phyloP scores from a whole-genome alignment of 331 rosid genomes.

The Saraca asoca region DNA sequence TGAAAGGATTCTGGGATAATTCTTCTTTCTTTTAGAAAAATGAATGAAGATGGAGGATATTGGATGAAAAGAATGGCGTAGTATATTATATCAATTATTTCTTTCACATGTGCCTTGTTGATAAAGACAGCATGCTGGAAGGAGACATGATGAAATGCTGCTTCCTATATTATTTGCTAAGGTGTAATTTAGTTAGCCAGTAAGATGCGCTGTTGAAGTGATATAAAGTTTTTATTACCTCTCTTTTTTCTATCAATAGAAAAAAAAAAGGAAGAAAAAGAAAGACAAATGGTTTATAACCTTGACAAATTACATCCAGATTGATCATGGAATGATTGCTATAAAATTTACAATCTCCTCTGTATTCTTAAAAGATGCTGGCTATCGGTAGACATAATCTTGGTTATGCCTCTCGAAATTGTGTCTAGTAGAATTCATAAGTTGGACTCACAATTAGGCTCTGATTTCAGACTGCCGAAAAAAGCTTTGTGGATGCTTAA shows the following conservation, averaged over 20 bases:
- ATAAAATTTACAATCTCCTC: neutral
- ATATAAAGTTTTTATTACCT: neutral
- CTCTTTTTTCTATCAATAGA: too few species aligned
- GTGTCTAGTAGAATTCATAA: conserved; percentile 2
- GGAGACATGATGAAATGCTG: conserved; percentile 4
- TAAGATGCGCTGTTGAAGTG: conserved; percentile 1
- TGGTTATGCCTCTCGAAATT: neutral
- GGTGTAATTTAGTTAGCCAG: conserved; percentile 1
- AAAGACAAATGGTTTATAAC: neutral
- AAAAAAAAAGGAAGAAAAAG: too few species aligned
- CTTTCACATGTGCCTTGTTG: conserved; percentile 20
- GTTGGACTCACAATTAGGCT: conserved; percentile 25
- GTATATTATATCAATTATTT: neutral
- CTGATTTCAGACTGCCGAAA: conserved; percentile 80
- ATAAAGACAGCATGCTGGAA: neutral
- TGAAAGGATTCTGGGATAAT: neutral
- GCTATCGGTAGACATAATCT: neutral
- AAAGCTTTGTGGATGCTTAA: conserved; percentile 93
- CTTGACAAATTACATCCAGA: neutral
- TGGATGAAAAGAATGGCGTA: neutral
- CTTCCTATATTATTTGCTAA: neutral
- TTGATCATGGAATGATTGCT: neutral
- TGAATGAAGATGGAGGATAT: conserved; percentile 6
- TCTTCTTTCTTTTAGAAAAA: neutral
- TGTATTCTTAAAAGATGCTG: neutral